A percentile compares a stretch with the other conserved stretches of the same genome.
Conservation (phyloP, 116 monocot genomes). For the Phalaenopsis hybrid region DNA sequence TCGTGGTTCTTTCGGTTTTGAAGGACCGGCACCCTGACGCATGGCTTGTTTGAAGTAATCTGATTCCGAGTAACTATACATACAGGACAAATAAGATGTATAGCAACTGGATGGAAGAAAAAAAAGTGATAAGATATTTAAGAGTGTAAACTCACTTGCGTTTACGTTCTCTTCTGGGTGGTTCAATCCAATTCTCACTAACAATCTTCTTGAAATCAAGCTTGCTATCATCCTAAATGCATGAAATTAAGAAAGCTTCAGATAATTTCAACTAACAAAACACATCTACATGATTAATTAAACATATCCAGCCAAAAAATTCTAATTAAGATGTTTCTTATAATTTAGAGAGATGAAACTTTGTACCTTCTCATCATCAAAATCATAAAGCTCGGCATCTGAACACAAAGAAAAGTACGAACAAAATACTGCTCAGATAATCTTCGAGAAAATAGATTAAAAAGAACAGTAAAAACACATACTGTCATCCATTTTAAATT, state of each 20-base stretch:
- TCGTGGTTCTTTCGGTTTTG: constrained; percentile 77
- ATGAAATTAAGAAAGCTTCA: constrained; percentile 9
- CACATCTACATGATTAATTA: background rate
- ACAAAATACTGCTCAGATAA: background rate
- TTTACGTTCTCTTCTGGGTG: constrained; percentile 85
- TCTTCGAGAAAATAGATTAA: background rate
- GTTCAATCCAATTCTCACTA: constrained; percentile 91
- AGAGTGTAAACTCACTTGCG: constrained; percentile 63
- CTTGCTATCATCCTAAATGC: constrained; percentile 63
- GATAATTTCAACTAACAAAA: constrained; percentile 6
- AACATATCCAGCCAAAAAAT: background rate
- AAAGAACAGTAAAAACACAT: constrained; percentile 21
- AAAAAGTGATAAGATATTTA: background rate
- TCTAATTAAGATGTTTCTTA: background rate
- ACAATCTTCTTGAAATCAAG: constrained; percentile 90
- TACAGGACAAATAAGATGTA: background rate
- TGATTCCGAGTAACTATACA: constrained; percentile 79
- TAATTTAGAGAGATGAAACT: background rate
- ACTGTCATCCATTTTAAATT: constrained; percentile 99
- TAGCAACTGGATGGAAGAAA: background rate
- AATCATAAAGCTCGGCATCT: constrained; percentile 93
- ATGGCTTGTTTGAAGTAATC: constrained; percentile 94
- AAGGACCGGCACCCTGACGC: constrained; percentile 60
- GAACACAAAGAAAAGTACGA: constrained; percentile 19
- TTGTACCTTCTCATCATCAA: constrained; percentile 89